Evolutionary conservation across 2,329 filamentous ascomycete species (phyloP).

Genomic region (Pseudodiploospora longispora): DNA sequence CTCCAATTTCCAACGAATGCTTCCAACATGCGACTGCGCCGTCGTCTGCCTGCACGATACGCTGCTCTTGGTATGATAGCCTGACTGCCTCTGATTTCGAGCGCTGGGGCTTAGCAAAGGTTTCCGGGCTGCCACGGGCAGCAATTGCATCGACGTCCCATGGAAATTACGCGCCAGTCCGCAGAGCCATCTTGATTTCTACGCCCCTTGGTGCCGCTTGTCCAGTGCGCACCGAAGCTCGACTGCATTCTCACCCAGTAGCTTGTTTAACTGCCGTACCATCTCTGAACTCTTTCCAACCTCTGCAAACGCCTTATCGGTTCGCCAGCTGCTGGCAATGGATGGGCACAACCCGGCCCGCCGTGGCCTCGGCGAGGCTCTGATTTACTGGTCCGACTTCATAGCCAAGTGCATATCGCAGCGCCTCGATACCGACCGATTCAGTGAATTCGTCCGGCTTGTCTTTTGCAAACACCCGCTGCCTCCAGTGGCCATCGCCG

Average conservation of each 20-base stretch:
- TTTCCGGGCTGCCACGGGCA: conserved; percentile 1
- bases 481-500: conserved; percentile 42
- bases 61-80: background rate
- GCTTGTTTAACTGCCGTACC: too few species aligned
- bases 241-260: too few species aligned
- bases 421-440: conserved; percentile 45
- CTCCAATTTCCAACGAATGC: too few species aligned
- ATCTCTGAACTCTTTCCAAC: background rate
- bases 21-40: too few species aligned
- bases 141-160: background rate
- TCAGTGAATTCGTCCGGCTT: conserved; percentile 42
- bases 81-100: background rate
- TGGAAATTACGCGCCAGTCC: too few species aligned
- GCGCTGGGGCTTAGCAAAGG: background rate
- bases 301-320: background rate
- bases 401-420: conserved; percentile 39
- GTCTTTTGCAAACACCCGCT: conserved; percentile 45
- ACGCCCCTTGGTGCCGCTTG: too few species aligned
- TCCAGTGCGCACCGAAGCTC: too few species aligned
- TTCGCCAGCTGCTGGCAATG: conserved; percentile 14
- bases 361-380: conserved; percentile 18
- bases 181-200: too few species aligned
- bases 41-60: too few species aligned
- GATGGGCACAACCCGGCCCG: conserved; percentile 15
- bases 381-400: conserved; percentile 42